phyloP scores from a whole-genome alignment of 257 asterid species.

The Rauvolfia tetraphylla region DNA sequence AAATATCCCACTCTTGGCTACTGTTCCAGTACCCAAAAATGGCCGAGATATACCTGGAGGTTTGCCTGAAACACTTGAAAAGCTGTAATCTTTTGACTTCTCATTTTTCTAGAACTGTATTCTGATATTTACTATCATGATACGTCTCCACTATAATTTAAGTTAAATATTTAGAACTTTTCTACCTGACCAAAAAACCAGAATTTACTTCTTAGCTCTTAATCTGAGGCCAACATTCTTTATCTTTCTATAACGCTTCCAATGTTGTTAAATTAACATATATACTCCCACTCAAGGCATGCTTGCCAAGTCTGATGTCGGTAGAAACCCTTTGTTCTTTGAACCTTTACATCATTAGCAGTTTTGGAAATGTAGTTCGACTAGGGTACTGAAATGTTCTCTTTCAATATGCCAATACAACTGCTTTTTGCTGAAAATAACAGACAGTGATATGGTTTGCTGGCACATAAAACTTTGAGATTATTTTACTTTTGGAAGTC shows the following conservation, averaged over 20 bases:
- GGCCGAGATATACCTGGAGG: slow-evolving; percentile 92
- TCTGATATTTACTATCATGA: background rate
- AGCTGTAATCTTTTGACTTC: background rate
- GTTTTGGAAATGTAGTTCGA: background rate
- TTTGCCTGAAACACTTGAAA: slow-evolving; percentile 23
- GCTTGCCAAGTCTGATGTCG: background rate
- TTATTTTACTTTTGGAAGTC: background rate
- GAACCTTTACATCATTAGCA: background rate
- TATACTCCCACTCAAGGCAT: background rate
- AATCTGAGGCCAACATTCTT: background rate
- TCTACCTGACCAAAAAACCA: background rate
- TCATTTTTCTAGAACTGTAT: background rate
- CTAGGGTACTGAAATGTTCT: background rate
- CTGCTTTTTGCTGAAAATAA: background rate
- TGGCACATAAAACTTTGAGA: background rate
- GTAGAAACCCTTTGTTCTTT: background rate
- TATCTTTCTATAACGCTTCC: background rate
- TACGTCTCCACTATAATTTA: background rate
- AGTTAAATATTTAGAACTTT: background rate
- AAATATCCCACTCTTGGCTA: slow-evolving; percentile 77
- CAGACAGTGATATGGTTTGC: background rate
- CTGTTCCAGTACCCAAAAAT: slow-evolving; percentile 66
- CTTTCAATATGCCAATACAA: background rate
- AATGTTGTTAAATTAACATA: background rate
- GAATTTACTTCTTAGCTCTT: background rate